phyloP scores from a whole-genome alignment of 768 basidiomycete species.

The Holtermanniella nyarrowii region DNA sequence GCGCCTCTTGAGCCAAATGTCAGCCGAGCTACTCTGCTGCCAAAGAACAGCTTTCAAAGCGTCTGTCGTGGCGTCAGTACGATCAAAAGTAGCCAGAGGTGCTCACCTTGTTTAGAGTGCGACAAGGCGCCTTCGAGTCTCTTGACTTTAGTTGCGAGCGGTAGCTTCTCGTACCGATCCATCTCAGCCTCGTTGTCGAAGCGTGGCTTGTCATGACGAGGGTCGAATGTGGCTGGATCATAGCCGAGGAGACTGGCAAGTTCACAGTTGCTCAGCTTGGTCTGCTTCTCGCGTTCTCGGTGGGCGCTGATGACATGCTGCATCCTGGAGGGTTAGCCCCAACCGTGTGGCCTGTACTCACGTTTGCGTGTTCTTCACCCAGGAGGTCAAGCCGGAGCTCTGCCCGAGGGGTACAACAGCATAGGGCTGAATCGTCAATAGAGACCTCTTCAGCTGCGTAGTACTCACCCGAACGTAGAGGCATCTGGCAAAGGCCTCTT shows the following conservation, averaged over 20 bases:
- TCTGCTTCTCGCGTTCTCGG: conserved; percentile 25
- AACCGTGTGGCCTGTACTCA: conserved; percentile 6
- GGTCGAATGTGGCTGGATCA: conserved; percentile 24
- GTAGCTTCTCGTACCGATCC: conserved; percentile 33
- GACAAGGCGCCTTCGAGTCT: conserved; percentile 28
- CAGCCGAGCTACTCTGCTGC: conserved; percentile 35
- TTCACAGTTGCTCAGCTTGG: conserved; percentile 28
- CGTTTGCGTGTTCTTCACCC: conserved; percentile 38
- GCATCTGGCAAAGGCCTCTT: conserved; percentile 34
- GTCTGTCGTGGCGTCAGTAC: conserved; percentile 12
- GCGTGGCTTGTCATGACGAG: conserved; percentile 7
- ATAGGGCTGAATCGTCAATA: conserved; percentile 23
- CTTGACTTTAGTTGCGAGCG: conserved; percentile 23
- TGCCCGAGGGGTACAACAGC: conserved; percentile 35
- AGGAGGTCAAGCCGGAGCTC: conserved; percentile 29
- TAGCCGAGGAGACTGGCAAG: conserved; percentile 36
- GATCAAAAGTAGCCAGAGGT: neutral
- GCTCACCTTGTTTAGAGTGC: conserved; percentile 33
- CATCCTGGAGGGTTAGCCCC: conserved; percentile 9
- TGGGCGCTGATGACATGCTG: conserved; percentile 31
- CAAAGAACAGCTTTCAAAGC: conserved; percentile 38
- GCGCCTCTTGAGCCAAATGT: conserved; percentile 36
- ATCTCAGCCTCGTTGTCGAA: conserved; percentile 24
- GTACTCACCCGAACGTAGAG: conserved; percentile 9
- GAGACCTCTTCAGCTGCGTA: neutral